Percentiles rank a stretch among this genome's conserved stretches.
These are phyloP conservation scores for Neurospora sp. DNA, from an alignment of 495 filamentous ascomycete genomes.

Conservation along the genomic window DNA sequence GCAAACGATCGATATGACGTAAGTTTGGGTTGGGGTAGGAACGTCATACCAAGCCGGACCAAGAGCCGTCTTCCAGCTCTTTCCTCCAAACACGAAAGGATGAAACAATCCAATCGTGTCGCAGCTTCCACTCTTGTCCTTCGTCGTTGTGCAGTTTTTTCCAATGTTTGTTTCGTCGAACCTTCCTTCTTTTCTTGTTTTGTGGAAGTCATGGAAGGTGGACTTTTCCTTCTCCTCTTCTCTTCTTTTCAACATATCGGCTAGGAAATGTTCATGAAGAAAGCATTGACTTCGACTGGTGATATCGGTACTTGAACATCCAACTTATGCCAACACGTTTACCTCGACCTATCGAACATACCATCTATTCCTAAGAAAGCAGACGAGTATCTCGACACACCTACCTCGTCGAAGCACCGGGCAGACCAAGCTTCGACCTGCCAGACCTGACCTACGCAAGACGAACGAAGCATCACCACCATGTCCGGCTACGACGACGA, in stretches of 20 bases:
- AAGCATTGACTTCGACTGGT: background rate
- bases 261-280: background rate
- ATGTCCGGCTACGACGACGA: conserved; percentile 18
- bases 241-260: background rate
- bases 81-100: background rate
- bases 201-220: background rate
- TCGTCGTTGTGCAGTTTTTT: background rate
- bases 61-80: background rate
- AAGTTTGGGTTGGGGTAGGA: background rate
- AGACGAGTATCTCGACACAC: background rate
- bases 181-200: background rate
- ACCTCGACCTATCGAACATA: background rate
- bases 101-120: background rate
- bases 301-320: background rate
- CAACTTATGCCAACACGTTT: background rate
- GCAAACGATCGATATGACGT: background rate
- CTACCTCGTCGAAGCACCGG: background rate
- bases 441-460: background rate
- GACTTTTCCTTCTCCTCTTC: background rate
- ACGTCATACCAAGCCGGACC: background rate
- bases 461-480: background rate
- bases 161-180: background rate
- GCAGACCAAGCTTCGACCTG: background rate
- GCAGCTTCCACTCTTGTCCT: background rate
- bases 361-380: background rate